Evolutionary conservation across 495 filamentous ascomycete species (phyloP), one percentile per base, ranked within the genome.

Genomic region (Penicillium atrosanguineum): DNA sequence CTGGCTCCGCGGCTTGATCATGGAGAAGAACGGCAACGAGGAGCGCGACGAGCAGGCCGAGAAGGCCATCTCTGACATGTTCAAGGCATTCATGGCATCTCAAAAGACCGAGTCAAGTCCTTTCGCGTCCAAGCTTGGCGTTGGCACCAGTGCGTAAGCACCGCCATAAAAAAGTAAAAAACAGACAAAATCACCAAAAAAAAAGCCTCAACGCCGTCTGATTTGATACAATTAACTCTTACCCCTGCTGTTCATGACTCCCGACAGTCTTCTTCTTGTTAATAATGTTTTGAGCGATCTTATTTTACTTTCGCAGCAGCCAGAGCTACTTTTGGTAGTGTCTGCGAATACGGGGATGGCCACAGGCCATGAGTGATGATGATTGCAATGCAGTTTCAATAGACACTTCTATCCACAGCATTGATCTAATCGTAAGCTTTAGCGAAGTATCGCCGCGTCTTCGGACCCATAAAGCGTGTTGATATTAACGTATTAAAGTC

Each of bases 1-100:
- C 64, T 97, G 94, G 95, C 75, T 98, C 59, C 91, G 94, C 77
- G 88, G 88, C 50, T 76, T 98, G 56, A 86, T 98, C 50, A 89
- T 88, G 58, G 94, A 96, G 76, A 97, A 96, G 85, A 93, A 89
- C 55, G 88, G 71, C 39, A 64, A 61, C 1, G 66, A 73, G 18
- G 69, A 73, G 54, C 66, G 62, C 37, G 63, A 71, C 41, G 61
- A 63, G 60, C 58, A 64, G 28, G 70, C 72, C 6, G 73, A 78
- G 51, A 67, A 61, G 52, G 69, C 75, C 49, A 78, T 78, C 57
- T 71, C 72, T 2, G 62, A 72, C 44, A 78, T 78, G 75, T 78
- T 78, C 69, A 72, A 78, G 65, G 72, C 64, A 54, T 78, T 74
- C 61, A 50, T 78, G 28, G 75, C 73, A 21, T 68, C 72, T 26